Conservation (phyloP, 257 asterid genomes). For the Lycium ferocissimum region DNA sequence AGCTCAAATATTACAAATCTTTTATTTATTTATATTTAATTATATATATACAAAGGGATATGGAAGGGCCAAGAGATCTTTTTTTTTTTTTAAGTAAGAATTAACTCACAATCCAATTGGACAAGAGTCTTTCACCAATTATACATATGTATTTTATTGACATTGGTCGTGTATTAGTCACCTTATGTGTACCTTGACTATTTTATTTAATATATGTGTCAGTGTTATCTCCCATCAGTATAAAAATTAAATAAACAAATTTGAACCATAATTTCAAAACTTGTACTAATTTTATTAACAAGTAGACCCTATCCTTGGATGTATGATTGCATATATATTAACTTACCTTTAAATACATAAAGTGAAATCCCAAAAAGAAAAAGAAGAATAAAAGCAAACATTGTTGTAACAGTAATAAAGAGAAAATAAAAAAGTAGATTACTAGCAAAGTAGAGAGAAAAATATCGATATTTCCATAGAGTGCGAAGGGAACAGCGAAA, state of each 20-base stretch:
- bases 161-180: too few species aligned
- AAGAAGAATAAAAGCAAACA: neutral
- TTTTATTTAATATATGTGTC: too few species aligned
- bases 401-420: too few species aligned
- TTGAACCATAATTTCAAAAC: neutral
- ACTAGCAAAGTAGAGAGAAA: neutral
- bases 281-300: neutral
- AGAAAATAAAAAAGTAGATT: neutral
- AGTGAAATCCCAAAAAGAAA: neutral
- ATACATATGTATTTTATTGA: too few species aligned
- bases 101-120: neutral
- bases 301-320: neutral
- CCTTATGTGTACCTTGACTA: too few species aligned
- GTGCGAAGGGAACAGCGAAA: neutral
- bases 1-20: neutral
- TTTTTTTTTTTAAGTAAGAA: neutral
- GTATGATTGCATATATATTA: neutral
- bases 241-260: too few species aligned
- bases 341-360: neutral
- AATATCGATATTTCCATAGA: conserved; percentile 34
- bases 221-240: too few species aligned
- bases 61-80: neutral
- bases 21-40: neutral
- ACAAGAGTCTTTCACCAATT: neutral
- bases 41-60: neutral